phyloP scores from a whole-genome alignment of 1,284 basidiomycete species.

The Sphagnurus paluster region DNA sequence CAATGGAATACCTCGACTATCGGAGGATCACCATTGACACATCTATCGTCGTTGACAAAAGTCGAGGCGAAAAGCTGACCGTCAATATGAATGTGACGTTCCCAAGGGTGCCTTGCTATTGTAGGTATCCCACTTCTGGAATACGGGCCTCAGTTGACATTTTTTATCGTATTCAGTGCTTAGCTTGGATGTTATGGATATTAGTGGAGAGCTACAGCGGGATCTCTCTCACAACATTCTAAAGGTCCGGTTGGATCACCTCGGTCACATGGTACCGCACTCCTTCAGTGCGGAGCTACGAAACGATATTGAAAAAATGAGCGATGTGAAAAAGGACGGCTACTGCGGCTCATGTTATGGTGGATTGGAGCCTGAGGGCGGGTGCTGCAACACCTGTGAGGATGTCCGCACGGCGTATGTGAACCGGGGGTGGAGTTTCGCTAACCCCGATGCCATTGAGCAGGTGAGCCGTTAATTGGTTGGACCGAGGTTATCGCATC shows the following conservation, averaged over 20 bases:
- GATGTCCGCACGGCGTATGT: constrained; percentile 92
- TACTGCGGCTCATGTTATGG: constrained; percentile 99
- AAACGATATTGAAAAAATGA: constrained; percentile 84
- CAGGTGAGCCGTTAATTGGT: constrained; percentile 56
- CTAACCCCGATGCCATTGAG: constrained; percentile 88
- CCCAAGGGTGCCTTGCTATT: constrained; percentile 95
- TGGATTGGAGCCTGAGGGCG: constrained; percentile 75
- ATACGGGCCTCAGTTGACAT: not conserved
- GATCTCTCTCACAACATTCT: constrained; percentile 89
- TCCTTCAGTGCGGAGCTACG: constrained; percentile 65
- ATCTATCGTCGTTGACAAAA: constrained; percentile 89
- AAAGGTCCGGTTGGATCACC: constrained; percentile 75
- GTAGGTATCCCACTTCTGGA: constrained; percentile 50
- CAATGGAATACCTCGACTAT: constrained; percentile 96
- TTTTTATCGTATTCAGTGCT: constrained; percentile 59
- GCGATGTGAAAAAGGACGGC: constrained; percentile 57
- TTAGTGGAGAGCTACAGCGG: constrained; percentile 91
- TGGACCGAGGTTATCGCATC: constrained; percentile 4
- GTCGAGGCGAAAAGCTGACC: constrained; percentile 91
- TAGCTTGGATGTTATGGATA: constrained; percentile 97
- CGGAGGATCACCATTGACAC: constrained; percentile 85
- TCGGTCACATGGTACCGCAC: constrained; percentile 62
- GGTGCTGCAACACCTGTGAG: constrained; percentile 97
- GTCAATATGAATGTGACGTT: constrained; percentile 95
- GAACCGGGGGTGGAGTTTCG: constrained; percentile 93